Evolutionary conservation across 2,329 filamentous ascomycete species (phyloP).

Genomic region (Huntiella decipiens): DNA sequence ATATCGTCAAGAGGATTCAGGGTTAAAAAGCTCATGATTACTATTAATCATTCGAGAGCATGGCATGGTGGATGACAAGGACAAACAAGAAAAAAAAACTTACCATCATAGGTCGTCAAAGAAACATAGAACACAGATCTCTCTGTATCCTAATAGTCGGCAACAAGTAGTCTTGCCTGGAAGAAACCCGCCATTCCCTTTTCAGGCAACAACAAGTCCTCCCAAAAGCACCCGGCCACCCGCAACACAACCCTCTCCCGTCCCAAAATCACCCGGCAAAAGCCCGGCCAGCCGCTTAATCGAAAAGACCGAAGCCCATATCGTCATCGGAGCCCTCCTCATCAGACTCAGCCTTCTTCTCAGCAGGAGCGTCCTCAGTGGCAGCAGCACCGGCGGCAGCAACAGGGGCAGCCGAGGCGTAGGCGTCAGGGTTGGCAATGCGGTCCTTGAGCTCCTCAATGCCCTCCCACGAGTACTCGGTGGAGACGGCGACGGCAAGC

Average conservation of each 20-base stretch:
- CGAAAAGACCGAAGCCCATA: conserved; percentile 48
- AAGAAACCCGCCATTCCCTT: too few species aligned
- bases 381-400: conserved; percentile 36
- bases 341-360: conserved; percentile 50
- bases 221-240: too few species aligned
- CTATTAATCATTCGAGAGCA: conserved; percentile 33
- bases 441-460: conserved; percentile 98
- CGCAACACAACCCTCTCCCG: too few species aligned
- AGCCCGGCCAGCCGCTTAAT: conserved; percentile 27
- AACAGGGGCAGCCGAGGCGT: conserved; percentile 63
- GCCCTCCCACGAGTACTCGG: conserved; percentile 83
- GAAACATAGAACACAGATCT: not conserved
- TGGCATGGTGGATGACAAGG: conserved; percentile 13
- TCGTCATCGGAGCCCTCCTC: conserved; percentile 28
- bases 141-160: too few species aligned
- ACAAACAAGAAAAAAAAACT: conserved; percentile 16
- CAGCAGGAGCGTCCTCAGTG: conserved; percentile 35
- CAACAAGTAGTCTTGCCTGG: too few species aligned
- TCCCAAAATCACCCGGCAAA: too few species aligned
- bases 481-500: conserved; percentile 73
- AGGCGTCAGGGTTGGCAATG: conserved; percentile 96
- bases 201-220: too few species aligned
- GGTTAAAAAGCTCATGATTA: conserved; percentile 50
- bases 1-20: conserved; percentile 40
- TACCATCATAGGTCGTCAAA: conserved; percentile 21